phyloP scores from a whole-genome alignment of 1,284 basidiomycete genomes.

The Clitocybe nebularis region DNA sequence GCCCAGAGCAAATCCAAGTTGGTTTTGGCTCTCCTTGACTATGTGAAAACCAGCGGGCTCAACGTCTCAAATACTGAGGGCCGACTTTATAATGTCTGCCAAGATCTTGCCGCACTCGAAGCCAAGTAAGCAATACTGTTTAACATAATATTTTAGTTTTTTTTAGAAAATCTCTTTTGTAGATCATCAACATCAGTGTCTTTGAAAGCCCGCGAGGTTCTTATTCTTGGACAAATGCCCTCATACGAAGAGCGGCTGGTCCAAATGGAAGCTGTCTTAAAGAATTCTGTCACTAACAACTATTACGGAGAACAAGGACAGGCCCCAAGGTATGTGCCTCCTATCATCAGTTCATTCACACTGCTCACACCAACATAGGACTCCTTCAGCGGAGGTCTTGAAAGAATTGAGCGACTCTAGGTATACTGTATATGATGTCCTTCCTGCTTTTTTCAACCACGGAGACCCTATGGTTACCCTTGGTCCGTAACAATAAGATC shows the following conservation, averaged over 20 bases:
- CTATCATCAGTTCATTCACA: conserved; percentile 5
- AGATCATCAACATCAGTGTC: conserved; percentile 87
- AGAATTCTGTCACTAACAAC: conserved; percentile 80
- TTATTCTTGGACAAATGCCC: conserved; percentile 94
- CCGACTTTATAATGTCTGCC: conserved; percentile 68
- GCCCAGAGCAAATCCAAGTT: conserved; percentile 91
- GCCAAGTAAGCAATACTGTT: conserved; percentile 57
- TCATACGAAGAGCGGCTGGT: conserved; percentile 91
- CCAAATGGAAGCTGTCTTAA: conserved; percentile 95
- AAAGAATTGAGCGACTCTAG: conserved; percentile 94
- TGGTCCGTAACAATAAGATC: conserved; percentile 45
- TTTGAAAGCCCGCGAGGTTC: conserved; percentile 95
- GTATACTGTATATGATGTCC: conserved; percentile 96
- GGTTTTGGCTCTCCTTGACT: conserved; percentile 81
- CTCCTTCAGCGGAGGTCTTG: conserved; percentile 82
- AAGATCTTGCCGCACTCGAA: conserved; percentile 81
- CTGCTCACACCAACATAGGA: conserved; percentile 34
- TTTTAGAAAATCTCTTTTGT: conserved; percentile 13
- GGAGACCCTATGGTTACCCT: conserved; percentile 81
- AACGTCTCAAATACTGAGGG: conserved; percentile 73
- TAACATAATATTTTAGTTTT: conserved; percentile 1
- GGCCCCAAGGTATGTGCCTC: conserved; percentile 47
- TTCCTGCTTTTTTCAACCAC: conserved; percentile 94
- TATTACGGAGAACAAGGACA: conserved; percentile 87
- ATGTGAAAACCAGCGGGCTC: conserved; percentile 76